Evolutionary conservation across 305 asterid species (phyloP).

Genomic region (Solanum hybrid): DNA sequence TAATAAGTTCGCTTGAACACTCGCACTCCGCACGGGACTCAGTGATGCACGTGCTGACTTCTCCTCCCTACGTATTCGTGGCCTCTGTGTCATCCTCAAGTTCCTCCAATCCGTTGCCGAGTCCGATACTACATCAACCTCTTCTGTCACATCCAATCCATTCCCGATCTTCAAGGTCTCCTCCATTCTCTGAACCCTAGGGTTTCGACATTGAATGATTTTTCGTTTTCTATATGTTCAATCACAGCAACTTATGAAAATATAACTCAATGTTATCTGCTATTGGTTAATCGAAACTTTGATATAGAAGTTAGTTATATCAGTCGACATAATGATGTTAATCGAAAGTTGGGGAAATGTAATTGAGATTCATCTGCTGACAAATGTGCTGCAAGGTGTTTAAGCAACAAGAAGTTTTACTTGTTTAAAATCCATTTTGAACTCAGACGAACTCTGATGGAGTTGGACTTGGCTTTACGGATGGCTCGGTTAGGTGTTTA

Average conservation of each 20-base stretch:
- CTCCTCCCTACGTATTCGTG: conserved; percentile 76
- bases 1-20: conserved; percentile 69
- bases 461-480: neutral
- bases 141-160: conserved; percentile 64
- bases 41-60: conserved; percentile 79
- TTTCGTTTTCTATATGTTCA: neutral
- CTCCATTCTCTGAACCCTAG: neutral
- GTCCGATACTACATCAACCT: conserved; percentile 51
- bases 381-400: neutral
- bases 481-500: neutral
- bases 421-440: neutral
- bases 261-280: neutral
- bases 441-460: neutral
- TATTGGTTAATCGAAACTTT: neutral
- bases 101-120: conserved; percentile 73
- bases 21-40: conserved; percentile 72
- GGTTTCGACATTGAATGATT: neutral
- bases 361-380: neutral
- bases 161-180: conserved; percentile 69
- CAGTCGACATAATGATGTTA: neutral
- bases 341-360: neutral
- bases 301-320: neutral
- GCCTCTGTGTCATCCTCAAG: conserved; percentile 66
- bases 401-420: neutral
- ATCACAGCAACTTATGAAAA: neutral